These are phyloP conservation scores for Breynia disticha DNA, from an alignment of 441 rosid species.

Conservation along the genomic window DNA sequence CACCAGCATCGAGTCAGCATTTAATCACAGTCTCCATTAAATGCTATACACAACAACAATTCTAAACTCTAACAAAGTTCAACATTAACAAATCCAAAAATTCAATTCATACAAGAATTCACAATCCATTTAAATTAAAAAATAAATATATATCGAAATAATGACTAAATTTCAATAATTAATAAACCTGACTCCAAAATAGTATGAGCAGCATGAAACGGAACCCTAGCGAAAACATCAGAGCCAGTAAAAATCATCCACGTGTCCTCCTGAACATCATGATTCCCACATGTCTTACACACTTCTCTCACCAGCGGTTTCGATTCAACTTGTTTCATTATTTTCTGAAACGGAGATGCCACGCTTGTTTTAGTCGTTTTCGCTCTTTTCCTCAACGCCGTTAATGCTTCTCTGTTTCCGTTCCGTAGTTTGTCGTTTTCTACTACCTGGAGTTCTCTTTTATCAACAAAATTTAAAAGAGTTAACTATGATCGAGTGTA, in stretches of 20 bases:
- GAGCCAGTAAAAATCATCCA: constrained; percentile 84
- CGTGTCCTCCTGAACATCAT: constrained; percentile 48
- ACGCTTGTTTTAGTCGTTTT: constrained; percentile 63
- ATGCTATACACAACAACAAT: too few relatives aligned
- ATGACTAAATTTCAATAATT: background rate
- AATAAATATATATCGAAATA: background rate
- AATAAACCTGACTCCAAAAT: constrained; percentile 58
- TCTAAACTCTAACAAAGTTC: too few relatives aligned
- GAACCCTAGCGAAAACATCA: constrained; percentile 52
- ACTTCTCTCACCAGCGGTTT: constrained; percentile 65
- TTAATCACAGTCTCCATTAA: too few relatives aligned
- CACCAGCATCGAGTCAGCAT: too few relatives aligned
- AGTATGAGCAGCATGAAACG: constrained; percentile 77
- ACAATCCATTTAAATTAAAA: background rate
- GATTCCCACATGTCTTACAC: constrained; percentile 65
- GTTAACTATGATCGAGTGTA: too few relatives aligned
- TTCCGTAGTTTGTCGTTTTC: constrained; percentile 69
- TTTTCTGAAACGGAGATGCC: constrained; percentile 49
- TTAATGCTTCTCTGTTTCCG: constrained; percentile 72
- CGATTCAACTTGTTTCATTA: constrained; percentile 54
- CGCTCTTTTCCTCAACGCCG: constrained; percentile 67
- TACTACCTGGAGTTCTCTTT: constrained; percentile 34
- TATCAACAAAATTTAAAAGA: too few relatives aligned
- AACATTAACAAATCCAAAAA: too few relatives aligned
- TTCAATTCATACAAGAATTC: background rate